A percentile compares a stretch with the other conserved stretches of the same genome.
phyloP scores from a whole-genome alignment of 106 monocot species.

The Dendrobium chrysotoxum region DNA sequence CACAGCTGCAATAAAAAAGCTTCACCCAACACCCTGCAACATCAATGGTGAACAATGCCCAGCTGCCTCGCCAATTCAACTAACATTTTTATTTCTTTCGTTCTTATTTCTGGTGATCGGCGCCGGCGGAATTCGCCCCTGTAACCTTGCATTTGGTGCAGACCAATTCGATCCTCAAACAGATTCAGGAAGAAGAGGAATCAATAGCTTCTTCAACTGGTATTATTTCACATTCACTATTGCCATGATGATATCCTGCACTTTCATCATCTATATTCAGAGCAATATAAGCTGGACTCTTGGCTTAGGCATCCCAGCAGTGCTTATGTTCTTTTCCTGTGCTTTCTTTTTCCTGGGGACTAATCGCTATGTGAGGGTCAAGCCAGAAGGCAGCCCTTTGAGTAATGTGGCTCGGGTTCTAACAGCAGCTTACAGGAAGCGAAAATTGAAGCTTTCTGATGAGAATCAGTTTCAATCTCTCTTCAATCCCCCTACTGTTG shows the following conservation, averaged over 20 bases:
- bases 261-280: constrained; percentile 83
- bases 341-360: constrained; percentile 59
- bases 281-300: constrained; percentile 65
- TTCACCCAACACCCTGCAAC: constrained; percentile 53
- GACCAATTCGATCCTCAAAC: constrained; percentile 84
- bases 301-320: constrained; percentile 56
- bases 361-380: constrained; percentile 50
- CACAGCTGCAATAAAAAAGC: constrained; percentile 39
- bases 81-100: constrained; percentile 31
- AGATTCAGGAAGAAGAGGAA: constrained; percentile 51
- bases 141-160: constrained; percentile 80
- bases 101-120: constrained; percentile 56
- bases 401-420: constrained; percentile 42
- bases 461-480: constrained; percentile 3
- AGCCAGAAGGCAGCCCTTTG: constrained; percentile 65
- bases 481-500: constrained; percentile 20
- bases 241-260: constrained; percentile 66
- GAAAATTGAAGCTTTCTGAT: not conserved
- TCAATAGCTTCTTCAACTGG: constrained; percentile 96
- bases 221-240: constrained; percentile 82
- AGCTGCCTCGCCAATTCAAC: constrained; percentile 21
- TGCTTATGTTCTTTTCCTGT: constrained; percentile 60
- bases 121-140: constrained; percentile 82
- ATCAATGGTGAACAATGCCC: constrained; percentile 18
- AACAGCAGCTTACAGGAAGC: constrained; percentile 19